Conservation (phyloP, 2,329 filamentous ascomycete species). For the Orbilia brochopaga region DNA sequence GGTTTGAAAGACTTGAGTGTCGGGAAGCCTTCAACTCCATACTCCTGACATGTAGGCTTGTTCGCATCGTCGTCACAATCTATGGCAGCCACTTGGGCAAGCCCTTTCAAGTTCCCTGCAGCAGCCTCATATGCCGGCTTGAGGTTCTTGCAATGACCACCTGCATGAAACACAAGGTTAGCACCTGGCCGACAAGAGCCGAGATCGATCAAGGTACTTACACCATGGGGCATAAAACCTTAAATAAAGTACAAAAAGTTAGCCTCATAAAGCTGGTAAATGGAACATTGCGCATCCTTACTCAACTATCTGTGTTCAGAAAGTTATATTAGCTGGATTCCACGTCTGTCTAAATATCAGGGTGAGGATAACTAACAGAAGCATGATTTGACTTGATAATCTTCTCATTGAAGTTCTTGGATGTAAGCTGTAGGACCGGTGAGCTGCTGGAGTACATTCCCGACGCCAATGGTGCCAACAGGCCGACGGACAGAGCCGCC, state of each 20-base stretch:
- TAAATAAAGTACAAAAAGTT: slow-evolving; percentile 4
- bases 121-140: slow-evolving; percentile 95
- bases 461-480: slow-evolving; percentile 70
- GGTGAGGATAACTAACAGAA: slow-evolving; percentile 67
- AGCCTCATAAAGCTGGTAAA: slow-evolving; percentile 23
- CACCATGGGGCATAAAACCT: slow-evolving; percentile 55
- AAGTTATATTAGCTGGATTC: slow-evolving; percentile 7
- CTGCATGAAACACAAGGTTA: slow-evolving; percentile 42
- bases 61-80: slow-evolving; percentile 94
- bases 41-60: slow-evolving; percentile 80
- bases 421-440: slow-evolving; percentile 80
- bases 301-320: slow-evolving; percentile 64
- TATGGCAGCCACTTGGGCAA: slow-evolving; percentile 91
- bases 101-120: slow-evolving; percentile 83
- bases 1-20: slow-evolving; percentile 93
- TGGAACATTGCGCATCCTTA: slow-evolving; percentile 56
- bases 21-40: slow-evolving; percentile 93
- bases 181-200: not conserved
- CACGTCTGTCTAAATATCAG: not conserved
- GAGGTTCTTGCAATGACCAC: slow-evolving; percentile 93
- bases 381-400: slow-evolving; percentile 91
- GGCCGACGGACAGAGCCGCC: slow-evolving; percentile 65
- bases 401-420: slow-evolving; percentile 77
- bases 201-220: slow-evolving; percentile 32
- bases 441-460: slow-evolving; percentile 85